Evolutionary conservation across 257 asterid species (phyloP), one percentile per base, ranked within the genome.

Genomic region (Avicennia marina): DNA sequence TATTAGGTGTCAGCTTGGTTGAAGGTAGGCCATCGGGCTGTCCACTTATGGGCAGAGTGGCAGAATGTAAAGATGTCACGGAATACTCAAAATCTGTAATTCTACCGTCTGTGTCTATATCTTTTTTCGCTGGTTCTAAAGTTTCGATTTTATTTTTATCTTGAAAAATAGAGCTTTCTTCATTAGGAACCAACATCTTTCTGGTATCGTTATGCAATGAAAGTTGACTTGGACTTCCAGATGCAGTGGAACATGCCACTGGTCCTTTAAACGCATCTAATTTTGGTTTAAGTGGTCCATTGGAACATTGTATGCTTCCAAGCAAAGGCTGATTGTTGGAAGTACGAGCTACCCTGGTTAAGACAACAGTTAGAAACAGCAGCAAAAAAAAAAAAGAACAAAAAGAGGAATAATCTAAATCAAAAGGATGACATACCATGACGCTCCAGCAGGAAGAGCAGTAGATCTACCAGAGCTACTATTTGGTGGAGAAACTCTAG

Each of bases 391-490:
- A 56, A 47, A 31, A 31, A 32, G 49, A 31, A 51, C 6, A 44
- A 34, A 65, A 58, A 25, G 36, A 34, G 46, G 25, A 63, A 33
- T 4, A 53, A 43, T 52, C 24, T 21, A 72, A 49, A 47, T 19
- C 24, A 41, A 27, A 25, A 51, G 51, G 29, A 63, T 49, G 53
- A 26, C 71, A 50, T 82, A 89, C 98, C 97, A 93, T 51, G 85
- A 89, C 33, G 97, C 96, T 17, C 96, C 95, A 60, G 89, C 94
- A 22, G 97, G 98, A 33, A 85, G 95, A 70, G 89, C 89, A 72
- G 76, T 78, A 65, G 95, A 89, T 75, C 89, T 81, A 12, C 95
- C 94, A 53, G 89, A 74, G 78, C 96, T 93, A 80, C 89, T 86
- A 74, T 77, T 80, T 64, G 98, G 97, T 16, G 81, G 77, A 33